phyloP scores from a whole-genome alignment of 768 basidiomycete species.

The Phylloporus rhodoxanthus region DNA sequence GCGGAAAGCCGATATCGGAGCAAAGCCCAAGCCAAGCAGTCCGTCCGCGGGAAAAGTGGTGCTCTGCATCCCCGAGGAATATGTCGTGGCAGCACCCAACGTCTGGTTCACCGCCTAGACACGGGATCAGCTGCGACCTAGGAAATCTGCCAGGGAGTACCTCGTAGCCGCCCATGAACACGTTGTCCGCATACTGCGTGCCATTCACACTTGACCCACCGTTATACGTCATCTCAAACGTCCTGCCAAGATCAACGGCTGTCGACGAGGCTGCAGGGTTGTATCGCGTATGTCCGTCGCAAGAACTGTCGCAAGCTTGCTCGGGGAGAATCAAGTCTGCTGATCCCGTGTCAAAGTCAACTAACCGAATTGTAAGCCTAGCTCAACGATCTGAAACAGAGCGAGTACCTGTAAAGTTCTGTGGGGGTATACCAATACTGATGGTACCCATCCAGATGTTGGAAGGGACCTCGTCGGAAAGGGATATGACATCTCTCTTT shows the following conservation, averaged over 20 bases:
- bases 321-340: conserved; percentile 43
- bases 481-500: conserved; percentile 28
- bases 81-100: conserved; percentile 39
- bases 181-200: conserved; percentile 38
- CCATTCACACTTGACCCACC: conserved; percentile 38
- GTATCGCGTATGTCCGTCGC: conserved; percentile 30
- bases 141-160: conserved; percentile 18
- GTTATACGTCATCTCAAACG: conserved; percentile 33
- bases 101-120: conserved; percentile 35
- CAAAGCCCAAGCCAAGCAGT: conserved; percentile 40
- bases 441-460: conserved; percentile 44
- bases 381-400: background rate
- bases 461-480: conserved; percentile 35
- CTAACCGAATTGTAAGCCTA: conserved; percentile 16
- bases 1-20: conserved; percentile 31
- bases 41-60: conserved; percentile 34
- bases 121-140: background rate
- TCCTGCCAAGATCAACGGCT: conserved; percentile 19
- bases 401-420: conserved; percentile 35
- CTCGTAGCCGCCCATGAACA: conserved; percentile 35
- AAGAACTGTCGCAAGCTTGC: conserved; percentile 24
- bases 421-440: conserved; percentile 43
- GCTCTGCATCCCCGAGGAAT: conserved; percentile 28
- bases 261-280: conserved; percentile 28
- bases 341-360: conserved; percentile 52